A percentile compares a stretch with the other conserved stretches of the same genome.
Conservation (phyloP, 441 rosid genomes). For the Corymbia citriodora region DNA sequence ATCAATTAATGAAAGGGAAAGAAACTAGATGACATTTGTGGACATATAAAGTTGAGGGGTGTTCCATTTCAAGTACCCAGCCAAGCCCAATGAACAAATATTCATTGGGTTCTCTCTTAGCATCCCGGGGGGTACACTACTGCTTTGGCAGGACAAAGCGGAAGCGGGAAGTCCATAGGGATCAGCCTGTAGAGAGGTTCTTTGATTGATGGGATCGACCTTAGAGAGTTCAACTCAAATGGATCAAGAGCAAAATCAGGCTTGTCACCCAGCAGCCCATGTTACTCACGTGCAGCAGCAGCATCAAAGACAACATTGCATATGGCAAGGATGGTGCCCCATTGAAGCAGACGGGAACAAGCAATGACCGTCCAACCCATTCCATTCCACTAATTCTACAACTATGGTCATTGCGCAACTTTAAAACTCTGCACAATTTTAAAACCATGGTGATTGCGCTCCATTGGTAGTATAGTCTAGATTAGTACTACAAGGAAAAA, state of each 20-base stretch:
- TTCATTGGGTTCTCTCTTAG: neutral
- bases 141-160: conserved; percentile 1
- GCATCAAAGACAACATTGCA: neutral
- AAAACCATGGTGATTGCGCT: neutral
- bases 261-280: neutral
- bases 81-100: neutral
- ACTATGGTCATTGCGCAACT: neutral
- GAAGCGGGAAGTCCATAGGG: neutral
- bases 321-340: neutral
- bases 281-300: neutral
- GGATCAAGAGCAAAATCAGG: neutral
- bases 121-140: neutral
- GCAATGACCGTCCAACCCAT: neutral
- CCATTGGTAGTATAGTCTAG: neutral
- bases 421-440: neutral
- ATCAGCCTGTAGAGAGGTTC: neutral
- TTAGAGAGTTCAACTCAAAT: neutral
- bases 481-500: neutral
- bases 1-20: neutral
- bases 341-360: neutral
- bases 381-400: neutral
- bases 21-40: neutral
- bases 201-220: neutral
- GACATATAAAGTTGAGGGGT: neutral
- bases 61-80: neutral